Conservation (phyloP, 2,329 filamentous ascomycete genomes). For the Ophiostoma populinum region DNA sequence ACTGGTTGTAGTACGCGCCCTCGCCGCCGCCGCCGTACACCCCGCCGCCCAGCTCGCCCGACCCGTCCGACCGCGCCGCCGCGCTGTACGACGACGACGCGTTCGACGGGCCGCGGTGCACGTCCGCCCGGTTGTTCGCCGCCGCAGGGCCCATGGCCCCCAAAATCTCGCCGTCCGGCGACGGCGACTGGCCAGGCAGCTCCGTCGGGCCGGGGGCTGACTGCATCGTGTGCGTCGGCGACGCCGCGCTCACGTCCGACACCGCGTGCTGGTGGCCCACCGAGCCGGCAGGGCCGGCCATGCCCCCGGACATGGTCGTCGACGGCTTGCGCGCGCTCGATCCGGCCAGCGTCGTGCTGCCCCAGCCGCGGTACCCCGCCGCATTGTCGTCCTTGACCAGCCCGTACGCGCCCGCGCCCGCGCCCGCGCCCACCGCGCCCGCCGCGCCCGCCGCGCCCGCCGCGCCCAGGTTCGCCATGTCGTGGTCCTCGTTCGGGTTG, state of each 20-base stretch:
- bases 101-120: constrained; percentile 82
- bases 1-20: constrained; percentile 40
- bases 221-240: constrained; percentile 42
- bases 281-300: constrained; percentile 46
- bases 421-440: constrained; percentile 23
- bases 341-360: constrained; percentile 51
- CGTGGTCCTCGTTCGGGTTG: constrained; percentile 93
- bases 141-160: constrained; percentile 64
- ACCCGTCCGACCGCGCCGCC: constrained; percentile 55
- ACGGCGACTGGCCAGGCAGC: constrained; percentile 36
- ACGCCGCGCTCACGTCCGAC: too few species aligned
- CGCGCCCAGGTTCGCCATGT: constrained; percentile 34
- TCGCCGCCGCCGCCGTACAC: constrained; percentile 25
- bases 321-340: constrained; percentile 69
- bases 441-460: constrained; percentile 24
- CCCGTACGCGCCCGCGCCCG: constrained; percentile 34
- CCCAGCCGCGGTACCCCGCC: constrained; percentile 88
- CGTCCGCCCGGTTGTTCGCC: constrained; percentile 48
- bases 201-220: too few species aligned
- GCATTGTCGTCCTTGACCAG: constrained; percentile 65
- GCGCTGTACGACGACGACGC: constrained; percentile 92
- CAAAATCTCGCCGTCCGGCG: constrained; percentile 64
- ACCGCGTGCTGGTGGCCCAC: too few species aligned
- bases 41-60: constrained; percentile 32
- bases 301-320: constrained; percentile 70